These are phyloP conservation scores for Tuber magnatum DNA, from an alignment of 495 filamentous ascomycete genomes.

Conservation along the genomic window DNA sequence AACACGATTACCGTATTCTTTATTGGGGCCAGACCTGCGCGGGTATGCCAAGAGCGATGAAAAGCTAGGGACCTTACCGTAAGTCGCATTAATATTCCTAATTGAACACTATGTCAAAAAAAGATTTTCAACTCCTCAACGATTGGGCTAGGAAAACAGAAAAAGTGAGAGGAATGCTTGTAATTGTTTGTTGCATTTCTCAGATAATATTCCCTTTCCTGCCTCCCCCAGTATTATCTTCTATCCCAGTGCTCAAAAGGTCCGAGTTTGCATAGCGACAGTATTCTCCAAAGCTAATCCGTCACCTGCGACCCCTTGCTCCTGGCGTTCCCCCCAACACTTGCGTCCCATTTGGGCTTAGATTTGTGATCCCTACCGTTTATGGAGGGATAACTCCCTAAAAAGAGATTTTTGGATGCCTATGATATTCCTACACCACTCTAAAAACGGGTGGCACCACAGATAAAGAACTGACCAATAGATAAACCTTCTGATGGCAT, in stretches of 20 bases:
- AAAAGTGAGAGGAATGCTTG: not conserved
- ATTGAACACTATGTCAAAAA: not conserved
- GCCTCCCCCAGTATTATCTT: too few species aligned
- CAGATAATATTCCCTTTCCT: too few species aligned
- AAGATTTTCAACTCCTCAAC: not conserved
- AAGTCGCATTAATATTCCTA: too few species aligned
- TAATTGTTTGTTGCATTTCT: not conserved
- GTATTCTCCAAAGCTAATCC: too few species aligned
- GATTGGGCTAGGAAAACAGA: not conserved
- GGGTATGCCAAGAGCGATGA: too few species aligned
- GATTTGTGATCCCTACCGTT: not conserved
- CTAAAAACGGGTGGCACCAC: not conserved
- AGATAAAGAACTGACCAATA: conserved; percentile 2
- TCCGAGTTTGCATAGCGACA: not conserved
- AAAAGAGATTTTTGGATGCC: not conserved
- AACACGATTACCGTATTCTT: too few species aligned
- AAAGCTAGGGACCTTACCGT: too few species aligned
- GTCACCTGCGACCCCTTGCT: too few species aligned
- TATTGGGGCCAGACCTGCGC: too few species aligned
- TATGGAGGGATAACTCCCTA: not conserved
- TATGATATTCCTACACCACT: not conserved
- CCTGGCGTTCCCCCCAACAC: too few species aligned
- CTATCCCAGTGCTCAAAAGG: not conserved
- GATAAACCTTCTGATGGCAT: not conserved
- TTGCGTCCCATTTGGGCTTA: not conserved